Evolutionary conservation across 2,329 filamentous ascomycete genomes (phyloP).

Genomic region (Akanthomyces dipterigenus): DNA sequence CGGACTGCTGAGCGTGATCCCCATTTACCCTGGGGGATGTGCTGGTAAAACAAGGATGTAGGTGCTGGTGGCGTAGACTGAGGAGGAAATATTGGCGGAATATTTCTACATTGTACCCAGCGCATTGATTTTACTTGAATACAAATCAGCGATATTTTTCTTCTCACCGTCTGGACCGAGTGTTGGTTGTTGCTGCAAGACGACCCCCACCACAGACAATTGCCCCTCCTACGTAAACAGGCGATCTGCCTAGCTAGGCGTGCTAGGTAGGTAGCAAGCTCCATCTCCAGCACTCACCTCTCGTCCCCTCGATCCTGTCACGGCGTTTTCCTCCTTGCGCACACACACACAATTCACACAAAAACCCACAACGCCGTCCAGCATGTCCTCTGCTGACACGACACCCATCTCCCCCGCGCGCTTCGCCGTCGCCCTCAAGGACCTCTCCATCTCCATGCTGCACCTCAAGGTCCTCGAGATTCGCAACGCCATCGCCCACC

Average conservation of each 20-base stretch:
- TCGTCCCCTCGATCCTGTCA: not conserved
- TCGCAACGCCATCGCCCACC: constrained; percentile 66
- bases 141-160: too few species aligned
- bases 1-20: too few species aligned
- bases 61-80: not conserved
- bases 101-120: too few species aligned
- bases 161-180: too few species aligned
- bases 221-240: constrained; percentile 1
- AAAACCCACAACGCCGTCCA: not conserved
- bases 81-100: not conserved
- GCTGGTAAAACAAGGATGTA: not conserved
- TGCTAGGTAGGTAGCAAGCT: too few species aligned
- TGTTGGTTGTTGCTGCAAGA: not conserved
- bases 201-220: not conserved
- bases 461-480: constrained; percentile 71
- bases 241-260: not conserved
- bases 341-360: not conserved
- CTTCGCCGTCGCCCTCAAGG: constrained; percentile 61
- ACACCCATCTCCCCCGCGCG: constrained; percentile 53
- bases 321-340: not conserved
- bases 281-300: not conserved
- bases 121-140: too few species aligned
- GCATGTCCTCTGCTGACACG: constrained; percentile 55
- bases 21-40: not conserved
- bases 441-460: constrained; percentile 59